Percentiles rank a stretch among this genome's conserved stretches.
These are phyloP conservation scores for Termitomyces sp. DNA, from an alignment of 768 basidiomycete genomes.

Conservation along the genomic window DNA sequence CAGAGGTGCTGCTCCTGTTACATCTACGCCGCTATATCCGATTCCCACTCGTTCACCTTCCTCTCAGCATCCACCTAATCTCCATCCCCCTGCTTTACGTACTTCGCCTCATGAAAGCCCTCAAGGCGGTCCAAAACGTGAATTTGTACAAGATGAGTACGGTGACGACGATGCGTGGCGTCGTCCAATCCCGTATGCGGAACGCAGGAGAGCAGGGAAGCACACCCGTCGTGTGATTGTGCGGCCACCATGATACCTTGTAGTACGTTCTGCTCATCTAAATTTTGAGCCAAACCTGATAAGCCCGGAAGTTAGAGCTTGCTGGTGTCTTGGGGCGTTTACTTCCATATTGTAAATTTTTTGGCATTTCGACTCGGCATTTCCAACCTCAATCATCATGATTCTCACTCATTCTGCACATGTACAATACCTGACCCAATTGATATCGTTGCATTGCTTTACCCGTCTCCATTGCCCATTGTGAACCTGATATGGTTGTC, in stretches of 20 bases:
- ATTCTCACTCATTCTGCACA: constrained; percentile 6
- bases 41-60: constrained; percentile 22
- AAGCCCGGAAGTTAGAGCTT: constrained; percentile 7
- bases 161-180: constrained; percentile 70
- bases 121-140: constrained; percentile 30
- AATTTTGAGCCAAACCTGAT: constrained; percentile 1
- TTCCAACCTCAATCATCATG: constrained; percentile 4
- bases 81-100: constrained; percentile 32
- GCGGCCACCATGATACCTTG: constrained; percentile 26
- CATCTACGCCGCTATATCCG: constrained; percentile 27
- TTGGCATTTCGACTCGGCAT: constrained; percentile 10
- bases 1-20: constrained; percentile 26
- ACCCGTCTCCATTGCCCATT: neutral
- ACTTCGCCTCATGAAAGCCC: constrained; percentile 40
- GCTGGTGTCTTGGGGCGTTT: constrained; percentile 4
- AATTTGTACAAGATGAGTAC: constrained; percentile 41
- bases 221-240: constrained; percentile 73
- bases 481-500: neutral
- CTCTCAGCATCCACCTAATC: constrained; percentile 25
- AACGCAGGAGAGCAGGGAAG: constrained; percentile 74
- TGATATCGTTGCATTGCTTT: neutral
- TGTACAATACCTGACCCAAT: constrained; percentile 5
- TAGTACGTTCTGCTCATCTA: constrained; percentile 8
- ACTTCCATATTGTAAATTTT: constrained; percentile 3
- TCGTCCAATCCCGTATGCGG: constrained; percentile 65